Base-by-base conservation (phyloP, 2,329 filamentous ascomycete species). In the Arthrinium puccinioides region DNA sequence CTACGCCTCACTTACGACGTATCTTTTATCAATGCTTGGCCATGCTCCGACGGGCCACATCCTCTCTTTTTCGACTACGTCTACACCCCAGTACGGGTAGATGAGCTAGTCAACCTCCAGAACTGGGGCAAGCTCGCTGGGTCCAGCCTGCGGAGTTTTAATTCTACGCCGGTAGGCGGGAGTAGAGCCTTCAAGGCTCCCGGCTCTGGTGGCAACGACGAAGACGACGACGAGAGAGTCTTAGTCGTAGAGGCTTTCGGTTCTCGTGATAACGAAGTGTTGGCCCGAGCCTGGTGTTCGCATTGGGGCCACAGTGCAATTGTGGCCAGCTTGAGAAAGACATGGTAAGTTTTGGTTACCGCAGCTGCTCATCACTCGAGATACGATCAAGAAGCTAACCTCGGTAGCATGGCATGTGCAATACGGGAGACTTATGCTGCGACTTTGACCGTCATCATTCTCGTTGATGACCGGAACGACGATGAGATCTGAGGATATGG, bases 361-460 rank as follows among this genome's bases (percentile, higher is more conserved):
- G 20, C 21, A 21, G 24, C 15, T 27, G 8, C 13, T 19, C 19
- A 18, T n/a, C 24, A 6, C 4, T 25, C 9, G 13, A 25, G n/a
- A 15, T 15, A 18, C 15, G n/a, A n/a, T 11, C 18, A 26, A 27
- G 18, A 15, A 14, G 16, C 24, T 20, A 19, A 27, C 16, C 8
- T 6, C 32, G 25, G 36, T 38, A 79, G 80, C 59, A 76, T 85
- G 70, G 74, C 81, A 13, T 88, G 84, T 56, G 80, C 82, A 9
- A 79, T 87, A 41, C 69, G 84, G 42, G 83, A 87, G 58, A 82
- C 84, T 21, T 87, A 84, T 57, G 84, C 84, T 3, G 82, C 80
- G 13, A 80, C 80, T 24, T 57, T 87, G 37, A 83, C 77, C 32
- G 82, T 87, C 27, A 78, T 86, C 27, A 84, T 88, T 39, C 60